These are phyloP conservation scores for Fusarium oxysporum DNA, from an alignment of 2,329 filamentous ascomycete genomes.

Conservation along the genomic window DNA sequence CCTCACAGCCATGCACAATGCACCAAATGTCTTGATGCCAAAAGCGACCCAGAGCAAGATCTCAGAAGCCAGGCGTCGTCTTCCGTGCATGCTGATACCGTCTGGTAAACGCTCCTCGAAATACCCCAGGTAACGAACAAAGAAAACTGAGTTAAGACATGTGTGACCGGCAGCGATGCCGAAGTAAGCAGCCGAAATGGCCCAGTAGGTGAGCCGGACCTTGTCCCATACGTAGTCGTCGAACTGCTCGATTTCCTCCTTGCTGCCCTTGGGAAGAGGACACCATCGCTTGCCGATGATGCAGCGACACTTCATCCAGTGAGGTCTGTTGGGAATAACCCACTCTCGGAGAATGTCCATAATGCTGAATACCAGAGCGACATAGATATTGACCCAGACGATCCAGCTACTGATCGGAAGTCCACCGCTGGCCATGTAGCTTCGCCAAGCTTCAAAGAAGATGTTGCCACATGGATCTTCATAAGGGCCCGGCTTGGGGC, in stretches of 20 bases:
- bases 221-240: constrained; percentile 45
- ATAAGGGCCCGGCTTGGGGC: constrained; percentile 31
- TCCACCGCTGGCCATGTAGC: constrained; percentile 24
- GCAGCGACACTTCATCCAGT: constrained; percentile 44
- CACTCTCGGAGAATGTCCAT: constrained; percentile 37
- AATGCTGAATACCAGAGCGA: constrained; percentile 26
- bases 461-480: constrained; percentile 39
- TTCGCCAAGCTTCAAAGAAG: constrained; percentile 46
- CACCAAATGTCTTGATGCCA: constrained; percentile 25
- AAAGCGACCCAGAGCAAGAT: constrained; percentile 41
- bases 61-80: constrained; percentile 23
- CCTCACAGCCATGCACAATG: constrained; percentile 38
- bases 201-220: constrained; percentile 42
- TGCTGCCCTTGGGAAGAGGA: constrained; percentile 41
- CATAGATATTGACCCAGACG: constrained; percentile 28
- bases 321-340: constrained; percentile 43
- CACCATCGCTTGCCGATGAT: constrained; percentile 44
- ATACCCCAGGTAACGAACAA: constrained; percentile 32
- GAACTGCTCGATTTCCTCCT: constrained; percentile 43
- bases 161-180: constrained; percentile 32
- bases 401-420: constrained; percentile 31
- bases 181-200: constrained; percentile 36
- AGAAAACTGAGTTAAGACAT: constrained; percentile 30
- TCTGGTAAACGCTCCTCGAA: constrained; percentile 40
- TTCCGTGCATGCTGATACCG: constrained; percentile 41